Percentiles rank a stretch among this genome's conserved stretches.
These are phyloP conservation scores for Epichloe sylvatica DNA, from an alignment of 2,329 filamentous ascomycete species.

Conservation along the genomic window DNA sequence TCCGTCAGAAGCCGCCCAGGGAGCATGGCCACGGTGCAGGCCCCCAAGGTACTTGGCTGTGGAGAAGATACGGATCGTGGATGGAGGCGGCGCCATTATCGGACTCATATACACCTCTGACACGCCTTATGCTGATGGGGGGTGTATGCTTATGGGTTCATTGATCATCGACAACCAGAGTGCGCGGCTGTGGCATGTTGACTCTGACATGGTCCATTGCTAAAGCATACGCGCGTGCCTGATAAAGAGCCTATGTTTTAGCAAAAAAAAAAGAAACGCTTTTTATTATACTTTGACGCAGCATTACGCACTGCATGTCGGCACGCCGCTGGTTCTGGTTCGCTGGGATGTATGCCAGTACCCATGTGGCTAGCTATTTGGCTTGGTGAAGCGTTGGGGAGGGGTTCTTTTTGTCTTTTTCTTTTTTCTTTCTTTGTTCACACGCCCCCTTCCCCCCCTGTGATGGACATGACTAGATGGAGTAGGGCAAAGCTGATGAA, in stretches of 20 bases:
- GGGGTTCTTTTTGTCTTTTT: background rate
- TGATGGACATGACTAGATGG: conserved; percentile 1
- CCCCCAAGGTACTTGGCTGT: conserved; percentile 7
- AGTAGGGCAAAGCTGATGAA: conserved; percentile 3
- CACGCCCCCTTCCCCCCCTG: background rate
- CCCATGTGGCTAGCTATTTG: too few species aligned
- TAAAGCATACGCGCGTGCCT: background rate
- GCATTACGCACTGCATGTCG: too few species aligned
- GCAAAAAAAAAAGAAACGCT: background rate
- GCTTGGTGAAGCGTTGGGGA: too few species aligned
- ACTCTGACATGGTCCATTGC: background rate
- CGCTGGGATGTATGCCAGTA: too few species aligned
- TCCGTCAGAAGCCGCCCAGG: conserved; percentile 8
- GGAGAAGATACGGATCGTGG: conserved; percentile 8
- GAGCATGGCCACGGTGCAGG: conserved; percentile 6
- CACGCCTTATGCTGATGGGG: background rate
- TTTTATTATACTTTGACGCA: too few species aligned
- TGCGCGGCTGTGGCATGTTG: background rate
- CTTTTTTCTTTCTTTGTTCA: background rate
- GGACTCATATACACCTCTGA: background rate
- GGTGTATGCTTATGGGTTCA: conserved; percentile 2
- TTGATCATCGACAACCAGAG: background rate
- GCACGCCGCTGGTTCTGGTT: too few species aligned
- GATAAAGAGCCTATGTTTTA: background rate
- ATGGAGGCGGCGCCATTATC: conserved; percentile 4